Evolutionary conservation across 352 stramenopile species (phyloP), one percentile per base, ranked within the genome.

Genomic region (Phytophthora hibernalis): DNA sequence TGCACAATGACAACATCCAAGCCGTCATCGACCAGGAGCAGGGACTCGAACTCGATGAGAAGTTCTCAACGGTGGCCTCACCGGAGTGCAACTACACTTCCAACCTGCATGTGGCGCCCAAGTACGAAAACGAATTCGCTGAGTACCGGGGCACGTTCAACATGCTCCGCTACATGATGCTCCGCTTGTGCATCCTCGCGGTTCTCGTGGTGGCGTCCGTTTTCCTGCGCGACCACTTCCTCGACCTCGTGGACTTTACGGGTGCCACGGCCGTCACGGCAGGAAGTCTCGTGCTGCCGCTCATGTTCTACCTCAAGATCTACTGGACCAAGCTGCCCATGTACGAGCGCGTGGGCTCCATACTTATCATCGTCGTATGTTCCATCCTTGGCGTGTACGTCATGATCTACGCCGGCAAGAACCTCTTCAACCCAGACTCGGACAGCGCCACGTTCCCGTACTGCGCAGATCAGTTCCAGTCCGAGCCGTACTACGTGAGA

Each of bases 171-270:
- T 80, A 79, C 57, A 54, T 83, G 1, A 8, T 33, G 0, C 48
- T 84, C 26, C 73, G 78, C 1, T 52, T 83, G 16, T 63, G 53
- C 20, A 72, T 84, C 53, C 51, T 84, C 5, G 59, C 60, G 16
- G 30, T 73, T 22, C 72, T 82, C 7, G 68, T 82, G 16, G 59
- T 80, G 18, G 61, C 61, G 9, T 75, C 78, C 6, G 62, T 84
- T 22, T 67, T 79, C 35, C 61, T 82, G 5, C 65, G 78, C 13
- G 65, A 84, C 53, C 57, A 81, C 28, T 80, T 87, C 54, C 54
- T 76, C 31, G 78, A 83, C 48, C 65, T 87, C 11, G 62, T 81
- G 0, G 78, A 87, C 72, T 87, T 87, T 48, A 80, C 77, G 8
- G 78, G 78, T 18, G 72, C 78, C 3, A 76, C 76, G 11, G 61